Conservation (phyloP, 2,329 filamentous ascomycete genomes). For the Fusarium liriodendri region DNA sequence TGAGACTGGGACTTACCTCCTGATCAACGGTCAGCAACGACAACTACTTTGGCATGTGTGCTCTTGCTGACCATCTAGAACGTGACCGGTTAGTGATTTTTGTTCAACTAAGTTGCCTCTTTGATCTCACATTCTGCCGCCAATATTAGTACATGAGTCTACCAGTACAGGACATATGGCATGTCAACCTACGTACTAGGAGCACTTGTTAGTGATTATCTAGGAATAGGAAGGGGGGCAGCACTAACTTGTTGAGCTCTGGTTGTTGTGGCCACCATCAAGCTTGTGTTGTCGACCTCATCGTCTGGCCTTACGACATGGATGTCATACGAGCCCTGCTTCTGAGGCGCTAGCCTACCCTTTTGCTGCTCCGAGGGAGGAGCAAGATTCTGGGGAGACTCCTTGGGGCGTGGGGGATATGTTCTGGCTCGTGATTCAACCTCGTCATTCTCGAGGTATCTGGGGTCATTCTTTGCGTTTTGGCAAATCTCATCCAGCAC, state of each 20-base stretch:
- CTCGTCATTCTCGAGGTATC: background rate
- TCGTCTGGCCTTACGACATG: background rate
- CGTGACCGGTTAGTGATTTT: background rate
- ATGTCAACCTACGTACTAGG: background rate
- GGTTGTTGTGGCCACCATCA: background rate
- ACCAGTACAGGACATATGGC: background rate
- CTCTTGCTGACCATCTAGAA: background rate
- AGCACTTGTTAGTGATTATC: background rate
- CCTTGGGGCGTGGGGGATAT: background rate
- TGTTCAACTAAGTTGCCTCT: background rate
- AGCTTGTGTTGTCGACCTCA: fast-evolving
- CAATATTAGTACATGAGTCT: background rate
- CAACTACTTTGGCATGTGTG: background rate
- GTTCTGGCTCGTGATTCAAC: background rate
- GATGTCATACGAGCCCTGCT: background rate
- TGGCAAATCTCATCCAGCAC: background rate
- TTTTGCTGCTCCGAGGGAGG: too few species aligned
- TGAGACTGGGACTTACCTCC: background rate
- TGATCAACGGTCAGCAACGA: background rate
- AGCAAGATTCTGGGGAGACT: background rate
- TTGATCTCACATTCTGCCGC: background rate
- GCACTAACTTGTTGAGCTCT: background rate
- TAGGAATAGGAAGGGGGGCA: fast-evolving
- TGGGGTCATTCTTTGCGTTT: fast-evolving
- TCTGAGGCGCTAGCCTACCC: background rate